These are phyloP conservation scores for Tanacetum coccineum DNA, from an alignment of 129 eudicot species.

Conservation along the genomic window DNA sequence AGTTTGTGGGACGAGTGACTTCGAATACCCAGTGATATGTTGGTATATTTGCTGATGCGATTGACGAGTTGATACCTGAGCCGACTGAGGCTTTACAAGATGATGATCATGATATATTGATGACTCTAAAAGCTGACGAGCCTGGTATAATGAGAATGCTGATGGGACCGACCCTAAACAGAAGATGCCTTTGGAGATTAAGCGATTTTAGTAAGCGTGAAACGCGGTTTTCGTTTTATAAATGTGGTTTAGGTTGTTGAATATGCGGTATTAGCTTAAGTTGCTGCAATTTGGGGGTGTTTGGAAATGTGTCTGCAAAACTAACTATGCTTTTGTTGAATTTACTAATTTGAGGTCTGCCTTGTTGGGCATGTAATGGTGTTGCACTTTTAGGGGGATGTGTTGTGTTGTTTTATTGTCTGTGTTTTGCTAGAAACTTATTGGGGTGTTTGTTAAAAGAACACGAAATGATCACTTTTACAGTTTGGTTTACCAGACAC, in stretches of 20 bases:
- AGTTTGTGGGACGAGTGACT: constrained; percentile 63
- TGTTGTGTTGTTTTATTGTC: too few relatives aligned
- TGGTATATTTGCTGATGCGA: constrained; percentile 77
- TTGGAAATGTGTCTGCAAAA: too few relatives aligned
- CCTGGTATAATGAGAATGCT: constrained; percentile 59
- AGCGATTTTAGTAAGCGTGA: constrained; percentile 76
- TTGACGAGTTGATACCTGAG: constrained; percentile 86
- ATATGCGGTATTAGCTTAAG: too few relatives aligned
- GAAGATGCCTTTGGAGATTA: constrained; percentile 89
- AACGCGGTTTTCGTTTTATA: not conserved
- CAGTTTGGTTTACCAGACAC: too few relatives aligned
- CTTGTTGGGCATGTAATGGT: too few relatives aligned
- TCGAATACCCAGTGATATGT: constrained; percentile 78
- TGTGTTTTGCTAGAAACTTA: too few relatives aligned
- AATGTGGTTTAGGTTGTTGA: not conserved
- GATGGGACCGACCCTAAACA: constrained; percentile 71
- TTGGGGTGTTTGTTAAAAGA: too few relatives aligned
- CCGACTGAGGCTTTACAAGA: constrained; percentile 88
- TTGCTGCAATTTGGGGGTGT: too few relatives aligned
- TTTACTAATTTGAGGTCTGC: too few relatives aligned
- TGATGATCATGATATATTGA: constrained; percentile 75
- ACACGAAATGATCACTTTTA: too few relatives aligned
- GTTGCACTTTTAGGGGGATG: too few relatives aligned
- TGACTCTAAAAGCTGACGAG: constrained; percentile 88
- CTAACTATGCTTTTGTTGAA: too few relatives aligned